Conservation (phyloP, 768 basidiomycete species). For the Postia placenta region DNA sequence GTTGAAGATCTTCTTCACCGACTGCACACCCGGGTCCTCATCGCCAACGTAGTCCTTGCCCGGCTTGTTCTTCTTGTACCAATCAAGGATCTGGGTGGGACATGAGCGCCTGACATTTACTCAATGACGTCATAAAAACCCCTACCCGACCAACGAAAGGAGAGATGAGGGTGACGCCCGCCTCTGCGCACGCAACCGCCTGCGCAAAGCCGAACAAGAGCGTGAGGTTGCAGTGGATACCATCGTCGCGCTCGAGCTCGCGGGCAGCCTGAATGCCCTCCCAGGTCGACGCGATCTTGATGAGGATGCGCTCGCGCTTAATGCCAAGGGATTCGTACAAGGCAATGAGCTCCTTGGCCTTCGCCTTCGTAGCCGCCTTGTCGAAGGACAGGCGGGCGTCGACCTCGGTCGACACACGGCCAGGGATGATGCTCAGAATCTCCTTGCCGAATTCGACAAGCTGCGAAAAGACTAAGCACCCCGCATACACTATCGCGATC, state of each 20-base stretch:
- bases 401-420: conserved; percentile 98
- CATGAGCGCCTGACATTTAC: conserved; percentile 11
- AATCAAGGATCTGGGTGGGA: conserved; percentile 84
- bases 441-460: conserved; percentile 97
- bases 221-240: conserved; percentile 98
- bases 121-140: conserved; percentile 10
- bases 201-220: conserved; percentile 98
- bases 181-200: conserved; percentile 98
- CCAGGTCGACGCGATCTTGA: conserved; percentile 99
- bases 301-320: conserved; percentile 88
- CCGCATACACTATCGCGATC: neutral
- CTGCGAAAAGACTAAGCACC: conserved; percentile 33
- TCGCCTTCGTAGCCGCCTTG: conserved; percentile 86
- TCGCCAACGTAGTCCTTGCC: conserved; percentile 88
- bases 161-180: conserved; percentile 96
- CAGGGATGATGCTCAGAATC: conserved; percentile 93
- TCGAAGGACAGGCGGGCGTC: conserved; percentile 97
- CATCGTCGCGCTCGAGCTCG: conserved; percentile 86
- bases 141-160: conserved; percentile 97
- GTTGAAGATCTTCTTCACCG: conserved; percentile 96
- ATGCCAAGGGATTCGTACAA: conserved; percentile 95
- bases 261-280: conserved; percentile 99
- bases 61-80: conserved; percentile 88
- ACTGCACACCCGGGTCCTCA: conserved; percentile 92
- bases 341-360: conserved; percentile 86